Conservation (phyloP, 805 yeast species). For the Candida arabinofermentans region DNA sequence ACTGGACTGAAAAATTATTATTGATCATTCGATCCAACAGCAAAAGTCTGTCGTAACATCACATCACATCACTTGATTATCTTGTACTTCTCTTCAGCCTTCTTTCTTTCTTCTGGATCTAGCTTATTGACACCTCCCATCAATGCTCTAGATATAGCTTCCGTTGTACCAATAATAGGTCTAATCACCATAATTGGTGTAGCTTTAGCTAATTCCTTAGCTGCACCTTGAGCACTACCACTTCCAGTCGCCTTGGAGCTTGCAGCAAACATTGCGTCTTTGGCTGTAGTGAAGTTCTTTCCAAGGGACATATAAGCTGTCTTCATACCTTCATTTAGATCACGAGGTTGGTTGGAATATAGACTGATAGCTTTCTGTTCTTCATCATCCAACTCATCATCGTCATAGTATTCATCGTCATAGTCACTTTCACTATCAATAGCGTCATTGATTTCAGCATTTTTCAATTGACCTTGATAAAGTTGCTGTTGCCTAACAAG, state of each 20-base stretch:
- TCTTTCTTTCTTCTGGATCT: conserved; percentile 58
- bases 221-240: conserved; percentile 62
- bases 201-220: conserved; percentile 62
- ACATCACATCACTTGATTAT: conserved; percentile 2
- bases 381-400: conserved; percentile 28
- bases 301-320: conserved; percentile 75
- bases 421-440: conserved; percentile 24
- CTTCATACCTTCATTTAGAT: conserved; percentile 64
- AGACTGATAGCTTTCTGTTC: conserved; percentile 53
- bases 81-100: conserved; percentile 66
- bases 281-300: conserved; percentile 61
- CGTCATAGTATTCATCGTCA: conserved; percentile 24
- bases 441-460: conserved; percentile 9
- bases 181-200: conserved; percentile 78
- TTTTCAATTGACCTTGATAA: conserved; percentile 1
- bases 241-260: conserved; percentile 60
- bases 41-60: too few relatives aligned
- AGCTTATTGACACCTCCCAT: conserved; percentile 81
- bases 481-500: conserved; percentile 7
- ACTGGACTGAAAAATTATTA: too few relatives aligned
- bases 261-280: conserved; percentile 55
- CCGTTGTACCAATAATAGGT: conserved; percentile 91
- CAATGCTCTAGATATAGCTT: conserved; percentile 76
- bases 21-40: too few relatives aligned
- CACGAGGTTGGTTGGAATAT: conserved; percentile 81